Conservation (phyloP, 2,329 filamentous ascomycete species). For the Xylaria sp. region DNA sequence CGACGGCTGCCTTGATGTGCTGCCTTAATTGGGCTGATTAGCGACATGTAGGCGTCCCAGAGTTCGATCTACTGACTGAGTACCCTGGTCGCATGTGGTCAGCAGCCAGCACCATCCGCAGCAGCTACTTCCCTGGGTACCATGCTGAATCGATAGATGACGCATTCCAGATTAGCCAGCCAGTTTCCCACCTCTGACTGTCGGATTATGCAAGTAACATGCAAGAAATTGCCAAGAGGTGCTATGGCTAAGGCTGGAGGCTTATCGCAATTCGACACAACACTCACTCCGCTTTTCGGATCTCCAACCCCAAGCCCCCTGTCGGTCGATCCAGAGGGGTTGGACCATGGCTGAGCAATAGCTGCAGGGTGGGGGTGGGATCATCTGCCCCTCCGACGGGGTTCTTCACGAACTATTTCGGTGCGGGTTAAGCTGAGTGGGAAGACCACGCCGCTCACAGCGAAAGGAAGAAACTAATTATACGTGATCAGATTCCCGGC, state of each 20-base stretch:
- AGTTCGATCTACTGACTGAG: background rate
- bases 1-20: background rate
- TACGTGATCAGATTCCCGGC: too few species aligned
- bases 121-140: background rate
- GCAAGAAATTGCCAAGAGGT: background rate
- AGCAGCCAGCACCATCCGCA: background rate
- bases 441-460: too few species aligned
- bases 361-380: background rate
- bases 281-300: background rate
- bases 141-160: constrained; percentile 1
- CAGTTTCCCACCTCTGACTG: background rate
- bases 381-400: background rate
- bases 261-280: background rate
- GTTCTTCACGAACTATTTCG: background rate
- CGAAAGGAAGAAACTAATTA: background rate
- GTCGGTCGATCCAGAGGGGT: background rate
- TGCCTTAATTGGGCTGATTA: constrained; percentile 4
- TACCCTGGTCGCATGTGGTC: constrained; percentile 1
- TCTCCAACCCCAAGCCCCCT: background rate
- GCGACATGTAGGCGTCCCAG: constrained; percentile 1
- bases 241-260: background rate
- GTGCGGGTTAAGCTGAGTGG: background rate
- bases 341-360: background rate
- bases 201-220: background rate
- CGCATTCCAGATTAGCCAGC: background rate